Percentiles rank a stretch among this genome's conserved stretches.
Conservation (phyloP, 805 yeast species). For the Torulaspora microellipsoides region DNA sequence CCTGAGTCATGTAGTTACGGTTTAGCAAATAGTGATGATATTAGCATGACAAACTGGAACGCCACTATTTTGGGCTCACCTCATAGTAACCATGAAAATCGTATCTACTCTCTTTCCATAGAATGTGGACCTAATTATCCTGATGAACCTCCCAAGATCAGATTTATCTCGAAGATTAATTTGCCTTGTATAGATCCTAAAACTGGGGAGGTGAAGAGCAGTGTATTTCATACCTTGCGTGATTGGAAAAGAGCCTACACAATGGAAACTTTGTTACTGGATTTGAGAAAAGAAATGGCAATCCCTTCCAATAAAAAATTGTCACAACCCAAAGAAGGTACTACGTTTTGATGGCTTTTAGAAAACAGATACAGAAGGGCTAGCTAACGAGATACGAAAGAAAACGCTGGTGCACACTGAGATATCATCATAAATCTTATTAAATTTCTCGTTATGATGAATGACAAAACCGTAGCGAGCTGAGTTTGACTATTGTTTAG, state of each 20-base stretch:
- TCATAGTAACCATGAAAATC: constrained; percentile 81
- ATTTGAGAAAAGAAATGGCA: constrained; percentile 89
- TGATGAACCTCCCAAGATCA: constrained; percentile 78
- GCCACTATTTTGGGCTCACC: constrained; percentile 99
- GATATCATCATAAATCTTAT: no score
- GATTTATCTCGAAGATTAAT: constrained; percentile 78
- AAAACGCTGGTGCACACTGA: no score
- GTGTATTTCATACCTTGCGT: constrained; percentile 60
- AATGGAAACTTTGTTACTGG: constrained; percentile 89
- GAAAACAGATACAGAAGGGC: no score
- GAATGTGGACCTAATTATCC: constrained; percentile 86
- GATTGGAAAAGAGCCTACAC: constrained; percentile 88
- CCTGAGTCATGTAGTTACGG: constrained; percentile 98
- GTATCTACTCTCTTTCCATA: constrained; percentile 80
- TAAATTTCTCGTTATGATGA: no score
- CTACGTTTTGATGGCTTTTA: constrained; percentile 42
- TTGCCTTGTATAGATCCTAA: constrained; percentile 79
- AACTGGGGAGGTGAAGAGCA: constrained; percentile 51
- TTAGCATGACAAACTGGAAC: constrained; percentile 93
- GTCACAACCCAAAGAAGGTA: constrained; percentile 89
- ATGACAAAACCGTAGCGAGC: no score
- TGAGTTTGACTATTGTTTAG: no score
- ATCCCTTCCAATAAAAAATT: constrained; percentile 73
- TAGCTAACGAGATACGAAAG: no score
- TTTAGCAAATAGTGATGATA: constrained; percentile 82